These are phyloP conservation scores for Craterostigma plantagineum DNA, from an alignment of 257 asterid genomes.

Conservation along the genomic window DNA sequence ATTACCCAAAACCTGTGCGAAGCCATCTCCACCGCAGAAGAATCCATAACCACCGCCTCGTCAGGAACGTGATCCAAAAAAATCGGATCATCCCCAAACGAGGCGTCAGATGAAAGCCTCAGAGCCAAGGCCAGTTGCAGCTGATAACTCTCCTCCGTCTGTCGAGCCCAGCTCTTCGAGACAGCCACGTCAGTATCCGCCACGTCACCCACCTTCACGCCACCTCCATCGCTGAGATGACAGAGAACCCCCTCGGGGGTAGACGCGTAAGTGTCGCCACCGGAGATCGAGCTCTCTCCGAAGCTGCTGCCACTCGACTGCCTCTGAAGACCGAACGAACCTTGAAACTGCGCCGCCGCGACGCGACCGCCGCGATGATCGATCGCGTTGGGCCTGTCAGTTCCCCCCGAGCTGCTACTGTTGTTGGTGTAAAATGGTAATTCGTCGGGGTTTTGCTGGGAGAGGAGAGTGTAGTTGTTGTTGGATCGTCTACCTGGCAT, in stretches of 20 bases:
- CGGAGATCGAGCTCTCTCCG: slow-evolving; percentile 74
- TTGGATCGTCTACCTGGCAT: slow-evolving; percentile 62
- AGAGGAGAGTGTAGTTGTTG: slow-evolving; percentile 25
- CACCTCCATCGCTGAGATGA: slow-evolving; percentile 23
- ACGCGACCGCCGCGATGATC: slow-evolving; percentile 45
- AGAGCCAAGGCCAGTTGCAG: slow-evolving; percentile 88
- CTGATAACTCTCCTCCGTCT: slow-evolving; percentile 95
- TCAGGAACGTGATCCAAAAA: slow-evolving; percentile 55
- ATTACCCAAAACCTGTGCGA: slow-evolving; percentile 93
- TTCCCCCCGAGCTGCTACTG: slow-evolving; percentile 49
- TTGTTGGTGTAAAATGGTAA: slow-evolving; percentile 14
- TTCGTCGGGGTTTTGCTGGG: slow-evolving; percentile 20
- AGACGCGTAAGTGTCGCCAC: slow-evolving; percentile 51
- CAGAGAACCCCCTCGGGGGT: slow-evolving; percentile 25
- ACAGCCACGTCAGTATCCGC: slow-evolving; percentile 28
- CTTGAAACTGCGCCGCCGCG: slow-evolving; percentile 26
- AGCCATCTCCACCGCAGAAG: slow-evolving; percentile 37
- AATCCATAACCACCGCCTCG: slow-evolving; percentile 23
- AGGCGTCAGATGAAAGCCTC: slow-evolving; percentile 74
- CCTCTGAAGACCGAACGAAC: slow-evolving; percentile 51
- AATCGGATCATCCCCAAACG: slow-evolving; percentile 70
- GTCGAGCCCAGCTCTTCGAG: slow-evolving; percentile 93
- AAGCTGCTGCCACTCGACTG: slow-evolving; percentile 95
- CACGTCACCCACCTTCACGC: slow-evolving; percentile 29
- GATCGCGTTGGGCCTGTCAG: slow-evolving; percentile 30